Conservation (phyloP, 345 rosid genomes). For the Populus pruinosa region DNA sequence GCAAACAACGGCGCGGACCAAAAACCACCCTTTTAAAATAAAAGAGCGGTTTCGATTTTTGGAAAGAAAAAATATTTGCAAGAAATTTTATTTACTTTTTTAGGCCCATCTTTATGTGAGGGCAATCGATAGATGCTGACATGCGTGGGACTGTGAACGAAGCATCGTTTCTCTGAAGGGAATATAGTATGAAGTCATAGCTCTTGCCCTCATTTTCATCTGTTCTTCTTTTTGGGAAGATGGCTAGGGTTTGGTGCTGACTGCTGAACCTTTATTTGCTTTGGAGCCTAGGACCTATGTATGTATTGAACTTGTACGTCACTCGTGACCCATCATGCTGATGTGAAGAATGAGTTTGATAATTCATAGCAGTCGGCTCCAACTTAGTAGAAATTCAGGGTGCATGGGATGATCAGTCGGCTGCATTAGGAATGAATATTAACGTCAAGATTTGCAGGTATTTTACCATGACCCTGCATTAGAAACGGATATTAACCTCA, state of each 20-base stretch:
- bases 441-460: too few relatives aligned
- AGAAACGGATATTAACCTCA: background rate
- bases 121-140: background rate
- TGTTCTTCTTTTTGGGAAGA: background rate
- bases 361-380: background rate
- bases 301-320: background rate
- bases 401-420: too few relatives aligned
- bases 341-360: background rate
- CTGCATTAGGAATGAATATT: too few relatives aligned
- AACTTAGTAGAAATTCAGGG: background rate
- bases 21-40: conserved; percentile 16
- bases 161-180: background rate
- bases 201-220: background rate
- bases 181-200: background rate
- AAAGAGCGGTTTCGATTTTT: conserved; percentile 23
- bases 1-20: conserved; percentile 35
- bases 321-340: background rate
- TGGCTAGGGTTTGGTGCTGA: background rate
- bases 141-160: background rate
- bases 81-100: background rate
- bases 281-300: background rate
- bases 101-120: background rate
- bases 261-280: background rate
- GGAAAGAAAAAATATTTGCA: background rate
- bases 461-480: background rate